A percentile compares a stretch with the other conserved stretches of the same genome.
phyloP scores from a whole-genome alignment of 2,329 filamentous ascomycete genomes.

The Cyanodermella asteris region DNA sequence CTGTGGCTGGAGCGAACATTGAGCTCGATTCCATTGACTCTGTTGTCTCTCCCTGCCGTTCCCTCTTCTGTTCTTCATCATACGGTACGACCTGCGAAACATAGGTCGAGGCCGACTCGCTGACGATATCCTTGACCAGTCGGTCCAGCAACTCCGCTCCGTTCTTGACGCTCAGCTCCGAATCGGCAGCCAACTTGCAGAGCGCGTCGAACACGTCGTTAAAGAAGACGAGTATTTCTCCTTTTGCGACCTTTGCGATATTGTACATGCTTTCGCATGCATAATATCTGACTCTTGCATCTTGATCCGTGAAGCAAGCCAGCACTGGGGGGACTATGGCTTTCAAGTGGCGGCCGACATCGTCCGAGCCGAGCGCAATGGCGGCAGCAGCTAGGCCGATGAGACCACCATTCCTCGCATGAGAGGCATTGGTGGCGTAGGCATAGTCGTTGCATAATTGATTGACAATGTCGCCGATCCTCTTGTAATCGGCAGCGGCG shows the following conservation, averaged over 20 bases:
- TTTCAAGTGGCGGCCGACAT: conserved; percentile 75
- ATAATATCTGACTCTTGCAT: conserved; percentile 92
- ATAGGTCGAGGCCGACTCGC: conserved; percentile 85
- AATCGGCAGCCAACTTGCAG: conserved; percentile 92
- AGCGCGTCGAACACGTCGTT: conserved; percentile 96
- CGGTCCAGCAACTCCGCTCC: conserved; percentile 88
- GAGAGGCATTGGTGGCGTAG: conserved; percentile 88
- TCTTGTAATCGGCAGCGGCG: conserved; percentile 51
- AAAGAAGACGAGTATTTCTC: conserved; percentile 90
- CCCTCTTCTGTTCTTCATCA: conserved; percentile 24
- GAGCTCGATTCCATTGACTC: conserved; percentile 16
- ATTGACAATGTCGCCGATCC: conserved; percentile 71
- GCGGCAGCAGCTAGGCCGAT: conserved; percentile 90
- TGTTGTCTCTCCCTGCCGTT: too few species aligned
- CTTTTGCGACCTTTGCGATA: conserved; percentile 96
- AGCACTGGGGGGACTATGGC: conserved; percentile 91
- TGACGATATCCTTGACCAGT: conserved; percentile 86
- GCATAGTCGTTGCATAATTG: conserved; percentile 96
- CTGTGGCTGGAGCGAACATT: conserved; percentile 47
- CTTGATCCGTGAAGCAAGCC: conserved; percentile 93
- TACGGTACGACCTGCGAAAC: conserved; percentile 62
- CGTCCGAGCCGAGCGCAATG: conserved; percentile 78
- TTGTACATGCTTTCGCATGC: conserved; percentile 99
- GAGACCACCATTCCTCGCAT: conserved; percentile 85
- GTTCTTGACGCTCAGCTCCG: conserved; percentile 93